Base-by-base conservation (phyloP, 768 basidiomycete genomes). In the Mycena floridula region DNA sequence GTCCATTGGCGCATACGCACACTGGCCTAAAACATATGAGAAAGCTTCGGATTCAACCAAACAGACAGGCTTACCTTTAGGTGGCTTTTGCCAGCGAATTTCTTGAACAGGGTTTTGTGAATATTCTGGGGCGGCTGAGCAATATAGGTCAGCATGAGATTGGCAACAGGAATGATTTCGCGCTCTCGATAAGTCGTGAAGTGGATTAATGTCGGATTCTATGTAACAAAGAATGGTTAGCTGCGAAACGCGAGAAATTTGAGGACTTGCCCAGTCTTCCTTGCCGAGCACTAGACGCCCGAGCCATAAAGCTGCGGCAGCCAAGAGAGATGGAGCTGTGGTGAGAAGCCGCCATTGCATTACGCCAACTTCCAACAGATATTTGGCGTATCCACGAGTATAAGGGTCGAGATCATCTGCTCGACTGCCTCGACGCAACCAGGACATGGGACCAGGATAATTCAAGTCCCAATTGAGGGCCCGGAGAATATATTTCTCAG, bases 391-490 rank as follows among this genome's bases (percentile, higher is more conserved):
- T 0, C 95, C 96, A 50, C 95, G 69, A 22, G 86, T 87, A 58
- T 91, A 84, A 47, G 94, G 81, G 55, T 98, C 90, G 62, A 95
- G 97, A 45, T 89, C 86, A 54, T 99, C 96, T 2, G 96, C 96
- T 67, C 98, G 98, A 70, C 90, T 93, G 38, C 91, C 79, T 11
- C 95, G 76, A 28, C 95, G 72, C 40, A 98, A 73, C 69, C 88
- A 97, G 59, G 94, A 88, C 55, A 98, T 88, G 2, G 95, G 93
- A 60, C 91, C 95, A 21, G 95, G 92, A 59, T 86, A 95, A 54
- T 83, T 83, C 53, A 98, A 56, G 61, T 96, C 89, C 82, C 89
- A 99, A 47, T 92, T 86, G 37, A 98, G 71, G 12, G 91, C 92
- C 67, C 91, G 89, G 50, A 98, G 70, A 37, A 99, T 80, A 59